Evolutionary conservation across 345 rosid genomes (phyloP), one percentile per base, ranked within the genome.

Genomic region (Cardamine chenopodiifolia): DNA sequence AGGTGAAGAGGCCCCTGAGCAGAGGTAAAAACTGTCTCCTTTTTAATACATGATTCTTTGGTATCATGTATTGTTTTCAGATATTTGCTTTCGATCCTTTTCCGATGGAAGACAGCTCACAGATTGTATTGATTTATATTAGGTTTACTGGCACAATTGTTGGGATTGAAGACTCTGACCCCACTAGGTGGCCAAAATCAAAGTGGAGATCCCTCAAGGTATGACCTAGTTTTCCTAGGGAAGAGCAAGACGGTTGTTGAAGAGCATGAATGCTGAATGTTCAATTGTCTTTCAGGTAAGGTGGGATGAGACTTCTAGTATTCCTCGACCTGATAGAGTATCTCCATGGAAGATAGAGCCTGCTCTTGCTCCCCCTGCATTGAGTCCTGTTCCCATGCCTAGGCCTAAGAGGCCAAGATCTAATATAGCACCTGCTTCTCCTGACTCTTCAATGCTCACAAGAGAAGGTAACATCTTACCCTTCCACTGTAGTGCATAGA

Each of bases 291-390:
- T 60, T 53, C 67, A 92, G 97, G 97, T 92, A 71, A 83, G 88
- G 48, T 92, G 97, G 97, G 97, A 92, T 75, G 96, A 88, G 77
- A 86, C 83, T 69, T 83, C 92, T 44, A 66, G 79, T 42, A 82
- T 92, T 55, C 83, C 86, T 54, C 89, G 91, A 48, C 97, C 94
- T n/a, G 94, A 88, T 12, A 83, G 92, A 79, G 97, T 92, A 54
- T 92, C 97, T 31, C 94, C 94, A 5, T 90, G 96, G 97, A 87
- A 88, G 74, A 78, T 92, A 73, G 96, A 92, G 72, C 94, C 96
- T 76, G 89, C 92, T 42, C 40, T 88, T 75, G 82, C 97, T 73
- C 94, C 94, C 66, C 85, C 89, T 71, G 87, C 93, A 12, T 73
- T 88, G 42, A 86, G 79, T 76, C 87, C 88, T 25, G 85, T 86